Evolutionary conservation across 768 basidiomycete genomes (phyloP).

Genomic region (Auricularia sp.): DNA sequence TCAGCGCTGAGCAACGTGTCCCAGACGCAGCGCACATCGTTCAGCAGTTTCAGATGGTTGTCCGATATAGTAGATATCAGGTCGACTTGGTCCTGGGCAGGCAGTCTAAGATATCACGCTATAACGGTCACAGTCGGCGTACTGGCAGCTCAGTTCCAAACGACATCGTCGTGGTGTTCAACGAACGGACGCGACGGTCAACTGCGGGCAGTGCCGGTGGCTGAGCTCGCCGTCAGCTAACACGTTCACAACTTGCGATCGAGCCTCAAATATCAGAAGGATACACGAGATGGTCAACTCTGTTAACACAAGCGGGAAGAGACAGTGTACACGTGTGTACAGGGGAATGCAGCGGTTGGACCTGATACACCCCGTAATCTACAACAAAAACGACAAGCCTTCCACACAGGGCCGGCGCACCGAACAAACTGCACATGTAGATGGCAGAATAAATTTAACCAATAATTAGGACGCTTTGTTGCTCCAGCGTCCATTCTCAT

Average conservation of each 20-base stretch:
- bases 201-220: neutral
- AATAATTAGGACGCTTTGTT: neutral
- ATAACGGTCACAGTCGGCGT: neutral
- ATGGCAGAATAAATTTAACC: neutral
- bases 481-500: slow-evolving; percentile 4
- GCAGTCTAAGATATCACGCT: neutral
- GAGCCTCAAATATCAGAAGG: too few species aligned
- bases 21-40: slow-evolving; percentile 39
- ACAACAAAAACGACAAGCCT: too few species aligned
- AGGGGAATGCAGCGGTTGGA: too few species aligned
- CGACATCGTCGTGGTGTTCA: neutral
- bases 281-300: too few species aligned
- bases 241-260: too few species aligned
- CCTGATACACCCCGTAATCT: too few species aligned
- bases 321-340: too few species aligned
- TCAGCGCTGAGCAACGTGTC: neutral
- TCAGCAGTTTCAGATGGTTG: slow-evolving; percentile 51
- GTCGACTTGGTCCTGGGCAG: slow-evolving; percentile 60
- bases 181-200: neutral
- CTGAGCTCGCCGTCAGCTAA: neutral
- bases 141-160: slow-evolving; percentile 7
- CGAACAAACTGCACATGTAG: too few species aligned
- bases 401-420: too few species aligned
- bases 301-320: too few species aligned
- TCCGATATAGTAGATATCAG: slow-evolving; percentile 47